These are phyloP conservation scores for Lojkania enalia DNA, from an alignment of 2,329 filamentous ascomycete genomes.

Conservation along the genomic window DNA sequence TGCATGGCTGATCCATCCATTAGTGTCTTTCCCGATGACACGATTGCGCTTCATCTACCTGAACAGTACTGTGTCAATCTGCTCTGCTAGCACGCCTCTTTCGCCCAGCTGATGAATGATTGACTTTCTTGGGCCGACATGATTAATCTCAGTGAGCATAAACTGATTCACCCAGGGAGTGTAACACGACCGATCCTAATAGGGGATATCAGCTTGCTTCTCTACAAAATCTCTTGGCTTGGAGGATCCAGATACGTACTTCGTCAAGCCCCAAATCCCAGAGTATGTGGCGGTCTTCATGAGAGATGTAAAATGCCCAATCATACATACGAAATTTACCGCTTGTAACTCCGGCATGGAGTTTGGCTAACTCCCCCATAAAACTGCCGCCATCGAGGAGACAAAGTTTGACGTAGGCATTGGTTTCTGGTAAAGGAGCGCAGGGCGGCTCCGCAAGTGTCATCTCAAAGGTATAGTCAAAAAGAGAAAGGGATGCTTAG, in stretches of 20 bases:
- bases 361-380: constrained; percentile 27
- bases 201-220: constrained; percentile 5
- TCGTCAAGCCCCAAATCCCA: constrained; percentile 40
- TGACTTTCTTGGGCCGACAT: constrained; percentile 31
- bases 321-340: constrained; percentile 41
- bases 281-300: constrained; percentile 29
- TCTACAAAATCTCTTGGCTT: background rate
- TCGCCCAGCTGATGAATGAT: constrained; percentile 32
- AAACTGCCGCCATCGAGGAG: constrained; percentile 42
- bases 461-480: constrained; percentile 12
- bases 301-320: constrained; percentile 38
- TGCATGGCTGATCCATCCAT: constrained; percentile 40
- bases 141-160: constrained; percentile 32
- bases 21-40: too few relatives aligned
- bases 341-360: constrained; percentile 32
- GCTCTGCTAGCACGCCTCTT: constrained; percentile 21
- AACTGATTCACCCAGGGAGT: constrained; percentile 39
- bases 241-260: constrained; percentile 22
- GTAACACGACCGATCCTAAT: constrained; percentile 34
- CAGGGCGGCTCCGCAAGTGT: constrained; percentile 8
- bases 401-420: constrained; percentile 27
- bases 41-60: too few relatives aligned
- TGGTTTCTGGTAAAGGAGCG: constrained; percentile 19
- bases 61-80: constrained; percentile 35
- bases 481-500: constrained; percentile 8